A percentile compares a stretch with the other conserved stretches of the same genome.
These are phyloP conservation scores for Lentinula sp. DNA, from an alignment of 768 basidiomycete genomes.

Conservation along the genomic window DNA sequence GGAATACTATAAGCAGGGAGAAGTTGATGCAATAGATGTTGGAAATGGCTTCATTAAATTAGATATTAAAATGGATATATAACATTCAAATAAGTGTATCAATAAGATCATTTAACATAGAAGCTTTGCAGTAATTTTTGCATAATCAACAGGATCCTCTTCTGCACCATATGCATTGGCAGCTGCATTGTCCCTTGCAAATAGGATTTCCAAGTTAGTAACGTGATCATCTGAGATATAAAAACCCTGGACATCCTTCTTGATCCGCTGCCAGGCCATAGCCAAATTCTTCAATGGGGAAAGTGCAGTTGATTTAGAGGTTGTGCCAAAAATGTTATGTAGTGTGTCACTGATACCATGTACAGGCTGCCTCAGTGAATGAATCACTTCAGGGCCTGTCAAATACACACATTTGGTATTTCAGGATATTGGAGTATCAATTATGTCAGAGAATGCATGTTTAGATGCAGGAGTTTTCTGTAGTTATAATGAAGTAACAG, in stretches of 20 bases:
- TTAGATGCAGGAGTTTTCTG: too few relatives aligned
- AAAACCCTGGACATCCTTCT: not conserved
- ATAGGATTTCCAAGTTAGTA: not conserved
- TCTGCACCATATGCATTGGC: not conserved
- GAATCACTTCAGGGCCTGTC: not conserved
- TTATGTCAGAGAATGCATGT: not conserved
- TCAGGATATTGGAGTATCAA: not conserved
- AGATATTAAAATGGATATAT: too few relatives aligned
- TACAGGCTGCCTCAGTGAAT: not conserved
- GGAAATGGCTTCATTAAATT: too few relatives aligned
- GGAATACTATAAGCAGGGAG: too few relatives aligned
- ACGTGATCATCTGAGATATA: not conserved
- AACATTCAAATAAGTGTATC: too few relatives aligned
- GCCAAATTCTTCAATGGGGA: not conserved
- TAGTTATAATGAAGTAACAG: too few relatives aligned
- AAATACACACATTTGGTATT: not conserved
- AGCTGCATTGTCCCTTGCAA: not conserved
- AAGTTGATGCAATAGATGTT: too few relatives aligned
- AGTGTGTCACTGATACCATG: not conserved
- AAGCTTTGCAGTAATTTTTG: too few relatives aligned
- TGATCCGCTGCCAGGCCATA: not conserved
- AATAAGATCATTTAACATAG: too few relatives aligned
- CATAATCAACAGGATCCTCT: not conserved
- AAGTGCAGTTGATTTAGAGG: not conserved
- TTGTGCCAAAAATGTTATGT: not conserved